These are phyloP conservation scores for Glycine tomentella DNA, from an alignment of 306 rosid species.

Conservation along the genomic window DNA sequence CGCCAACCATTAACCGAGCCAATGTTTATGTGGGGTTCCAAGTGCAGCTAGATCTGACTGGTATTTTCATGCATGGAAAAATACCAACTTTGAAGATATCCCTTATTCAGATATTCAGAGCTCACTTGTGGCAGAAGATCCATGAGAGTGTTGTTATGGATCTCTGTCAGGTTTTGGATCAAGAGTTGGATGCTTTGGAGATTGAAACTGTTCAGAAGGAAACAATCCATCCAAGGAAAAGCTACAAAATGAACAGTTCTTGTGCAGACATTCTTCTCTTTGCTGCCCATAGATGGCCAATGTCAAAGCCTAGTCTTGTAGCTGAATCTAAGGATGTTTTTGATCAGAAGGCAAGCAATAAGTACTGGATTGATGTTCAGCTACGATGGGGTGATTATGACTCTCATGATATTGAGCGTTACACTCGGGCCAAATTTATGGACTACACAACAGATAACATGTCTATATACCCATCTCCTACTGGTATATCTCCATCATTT, in stretches of 20 bases:
- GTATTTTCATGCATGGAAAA: constrained; percentile 99
- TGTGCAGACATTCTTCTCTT: constrained; percentile 97
- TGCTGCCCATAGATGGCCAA: constrained; percentile 99
- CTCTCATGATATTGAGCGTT: constrained; percentile 98
- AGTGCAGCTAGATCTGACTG: constrained; percentile 98
- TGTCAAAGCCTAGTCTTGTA: constrained; percentile 99
- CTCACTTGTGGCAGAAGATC: constrained; percentile 99
- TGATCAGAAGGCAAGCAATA: constrained; percentile 98
- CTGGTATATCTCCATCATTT: constrained; percentile 58
- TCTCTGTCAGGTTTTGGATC: constrained; percentile 99
- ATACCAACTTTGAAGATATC: constrained; percentile 98
- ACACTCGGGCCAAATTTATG: constrained; percentile 98
- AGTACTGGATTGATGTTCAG: constrained; percentile 98
- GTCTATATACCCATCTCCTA: constrained; percentile 99
- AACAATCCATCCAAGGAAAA: constrained; percentile 98
- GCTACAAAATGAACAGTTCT: constrained; percentile 99
- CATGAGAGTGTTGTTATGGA: constrained; percentile 99
- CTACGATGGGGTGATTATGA: constrained; percentile 99
- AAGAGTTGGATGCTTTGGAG: constrained; percentile 98
- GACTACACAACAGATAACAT: constrained; percentile 98
- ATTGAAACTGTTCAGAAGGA: constrained; percentile 99
- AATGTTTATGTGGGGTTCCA: constrained; percentile 99
- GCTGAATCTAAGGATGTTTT: constrained; percentile 99
- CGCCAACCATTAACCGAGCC: constrained; percentile 98
- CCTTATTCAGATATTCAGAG: constrained; percentile 95